Base-by-base conservation (phyloP, 2,329 filamentous ascomycete genomes). In the Epicoccum nigrum region DNA sequence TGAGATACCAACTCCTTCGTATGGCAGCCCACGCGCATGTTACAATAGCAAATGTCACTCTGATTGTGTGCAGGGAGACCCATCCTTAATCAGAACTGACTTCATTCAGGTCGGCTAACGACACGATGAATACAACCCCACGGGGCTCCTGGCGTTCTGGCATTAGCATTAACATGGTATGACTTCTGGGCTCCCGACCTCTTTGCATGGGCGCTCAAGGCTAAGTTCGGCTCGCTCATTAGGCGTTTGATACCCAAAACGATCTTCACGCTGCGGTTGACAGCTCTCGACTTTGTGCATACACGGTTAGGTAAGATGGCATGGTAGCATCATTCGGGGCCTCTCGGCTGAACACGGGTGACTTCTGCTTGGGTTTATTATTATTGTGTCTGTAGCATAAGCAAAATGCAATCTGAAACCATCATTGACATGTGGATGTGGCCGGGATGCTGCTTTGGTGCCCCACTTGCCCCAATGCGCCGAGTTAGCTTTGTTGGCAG, bases 161-260 rank as follows among this genome's bases (percentile, higher is more conserved):
- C 41, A 56, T 52, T 20, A 56, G 50, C 56, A 64, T 62, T 37
- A 56, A 47, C 21, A 54, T 35, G 63, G 66, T 67, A 69, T 62
- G 64, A 53, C 50, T 33, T 46, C 49, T 51, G 40, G 52, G 51
- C 40, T 46, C 50, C 45, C 39, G 30, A 46, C 12, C 3, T 13
- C n/a, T 40, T 34, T 27, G 42, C 8, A 30, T 46, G 58, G 45
- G 46, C 47, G 43, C 43, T 43, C 31, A 15, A 48, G 40, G 56
- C 63, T 67, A 65, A 65, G 55, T 12, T 17, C 58, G 45, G 51
- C 41, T 50, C 33, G 51, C 58, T 59, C 53, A 51, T 58, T 44
- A 62, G 64, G 63, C 64, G 61, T 62, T 59, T 35, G 53, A 68
- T 67, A 69, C 65, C 60, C 65, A 52, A 23, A 31, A 28, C 41